Evolutionary conservation across 768 basidiomycete species (phyloP).

Genomic region (Hypsizygus marmoreus): DNA sequence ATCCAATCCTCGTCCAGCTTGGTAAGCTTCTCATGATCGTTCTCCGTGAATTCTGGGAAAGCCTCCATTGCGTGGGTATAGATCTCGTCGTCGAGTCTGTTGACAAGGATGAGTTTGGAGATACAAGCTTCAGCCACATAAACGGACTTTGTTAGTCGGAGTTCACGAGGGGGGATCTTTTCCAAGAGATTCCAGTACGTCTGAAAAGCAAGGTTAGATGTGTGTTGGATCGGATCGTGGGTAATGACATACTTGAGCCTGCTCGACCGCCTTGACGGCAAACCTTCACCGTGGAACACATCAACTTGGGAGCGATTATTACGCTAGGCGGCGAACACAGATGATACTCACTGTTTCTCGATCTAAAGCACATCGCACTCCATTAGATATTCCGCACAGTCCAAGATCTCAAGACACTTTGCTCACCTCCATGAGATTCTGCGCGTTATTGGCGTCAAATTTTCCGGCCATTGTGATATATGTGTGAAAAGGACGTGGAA

Average conservation of each 20-base stretch:
- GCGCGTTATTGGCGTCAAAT: slow-evolving; percentile 91
- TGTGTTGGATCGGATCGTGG: background rate
- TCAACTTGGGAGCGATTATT: background rate
- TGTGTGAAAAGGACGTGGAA: slow-evolving; percentile 4
- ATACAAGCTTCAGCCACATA: background rate
- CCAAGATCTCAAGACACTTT: slow-evolving; percentile 5
- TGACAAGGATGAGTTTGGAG: slow-evolving; percentile 4
- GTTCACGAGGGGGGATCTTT: slow-evolving; percentile 71
- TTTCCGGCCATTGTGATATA: slow-evolving; percentile 27
- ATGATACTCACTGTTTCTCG: slow-evolving; percentile 83
- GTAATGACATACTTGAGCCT: slow-evolving; percentile 75
- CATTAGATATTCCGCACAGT: slow-evolving; percentile 4
- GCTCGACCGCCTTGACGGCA: slow-evolving; percentile 94
- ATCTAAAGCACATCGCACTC: slow-evolving; percentile 54
- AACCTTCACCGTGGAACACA: slow-evolving; percentile 47
- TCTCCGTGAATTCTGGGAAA: slow-evolving; percentile 78
- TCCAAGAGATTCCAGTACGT: slow-evolving; percentile 95
- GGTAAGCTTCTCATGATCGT: slow-evolving; percentile 45
- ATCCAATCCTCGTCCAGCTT: slow-evolving; percentile 89
- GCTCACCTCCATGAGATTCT: slow-evolving; percentile 85
- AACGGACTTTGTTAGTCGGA: slow-evolving; percentile 81
- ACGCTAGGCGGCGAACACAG: background rate
- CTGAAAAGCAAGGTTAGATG: slow-evolving; percentile 37
- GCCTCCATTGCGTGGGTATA: slow-evolving; percentile 68
- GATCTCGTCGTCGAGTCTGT: slow-evolving; percentile 89